phyloP scores from a whole-genome alignment of 768 basidiomycete genomes.

The Boletus reticulatus region DNA sequence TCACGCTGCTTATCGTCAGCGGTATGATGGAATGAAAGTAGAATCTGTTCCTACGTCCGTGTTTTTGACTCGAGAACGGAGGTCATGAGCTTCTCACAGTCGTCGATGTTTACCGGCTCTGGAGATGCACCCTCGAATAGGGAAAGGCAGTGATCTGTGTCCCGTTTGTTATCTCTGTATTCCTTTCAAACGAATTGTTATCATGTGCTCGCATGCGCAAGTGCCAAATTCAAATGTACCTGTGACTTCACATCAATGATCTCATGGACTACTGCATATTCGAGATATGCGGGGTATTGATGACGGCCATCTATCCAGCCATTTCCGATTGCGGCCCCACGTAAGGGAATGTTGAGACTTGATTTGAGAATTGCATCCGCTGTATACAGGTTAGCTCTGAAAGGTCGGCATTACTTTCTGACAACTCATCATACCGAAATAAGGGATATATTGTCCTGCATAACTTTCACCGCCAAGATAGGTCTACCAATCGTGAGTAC shows the following conservation, averaged over 20 bases:
- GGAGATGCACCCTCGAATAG: constrained; percentile 38
- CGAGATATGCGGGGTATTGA: constrained; percentile 89
- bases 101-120: constrained; percentile 53
- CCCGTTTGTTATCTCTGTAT: constrained; percentile 57
- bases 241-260: constrained; percentile 70
- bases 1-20: constrained; percentile 43
- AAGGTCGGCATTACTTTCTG: neutral
- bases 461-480: constrained; percentile 96
- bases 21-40: neutral
- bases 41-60: constrained; percentile 20
- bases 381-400: constrained; percentile 28
- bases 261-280: constrained; percentile 79
- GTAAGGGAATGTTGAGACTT: constrained; percentile 57
- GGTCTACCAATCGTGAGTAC: constrained; percentile 54
- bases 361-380: constrained; percentile 76
- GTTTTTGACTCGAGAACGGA: constrained; percentile 34
- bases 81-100: constrained; percentile 61
- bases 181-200: constrained; percentile 36
- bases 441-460: constrained; percentile 97
- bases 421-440: constrained; percentile 60
- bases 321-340: constrained; percentile 91
- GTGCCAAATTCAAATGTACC: constrained; percentile 37
- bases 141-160: constrained; percentile 58
- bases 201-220: constrained; percentile 3
- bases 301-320: constrained; percentile 92